A percentile compares a stretch with the other conserved stretches of the same genome.
Conservation (phyloP, 2,329 filamentous ascomycete species). For the Pseudogymnoascus destructans region DNA sequence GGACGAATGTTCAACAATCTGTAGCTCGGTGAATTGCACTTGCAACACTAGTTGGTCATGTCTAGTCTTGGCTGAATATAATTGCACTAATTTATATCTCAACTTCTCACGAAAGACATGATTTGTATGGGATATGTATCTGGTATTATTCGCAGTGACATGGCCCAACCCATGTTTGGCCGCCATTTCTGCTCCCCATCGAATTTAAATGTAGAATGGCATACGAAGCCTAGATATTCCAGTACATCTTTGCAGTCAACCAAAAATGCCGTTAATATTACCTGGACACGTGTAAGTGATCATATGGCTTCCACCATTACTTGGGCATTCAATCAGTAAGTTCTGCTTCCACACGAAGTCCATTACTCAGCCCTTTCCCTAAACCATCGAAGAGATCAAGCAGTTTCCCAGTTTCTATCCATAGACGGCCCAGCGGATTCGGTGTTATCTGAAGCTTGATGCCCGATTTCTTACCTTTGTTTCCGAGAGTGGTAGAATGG, state of each 20-base stretch:
- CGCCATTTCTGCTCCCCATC: neutral
- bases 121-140: neutral
- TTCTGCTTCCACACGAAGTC: neutral
- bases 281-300: neutral
- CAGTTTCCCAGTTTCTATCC: constrained; percentile 8
- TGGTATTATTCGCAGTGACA: neutral
- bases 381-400: neutral
- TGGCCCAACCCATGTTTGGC: neutral
- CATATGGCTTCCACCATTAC: neutral
- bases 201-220: neutral
- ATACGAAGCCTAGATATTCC: neutral
- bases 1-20: neutral
- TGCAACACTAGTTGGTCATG: neutral
- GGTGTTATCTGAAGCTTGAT: constrained; percentile 29
- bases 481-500: constrained; percentile 12
- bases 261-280: neutral
- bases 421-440: constrained; percentile 6
- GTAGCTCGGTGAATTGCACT: neutral
- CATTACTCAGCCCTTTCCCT: constrained; percentile 1
- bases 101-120: neutral
- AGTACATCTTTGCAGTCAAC: neutral
- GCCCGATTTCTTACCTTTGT: constrained; percentile 20
- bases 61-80: neutral
- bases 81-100: neutral
- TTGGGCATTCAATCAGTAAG: neutral